phyloP scores from a whole-genome alignment of 2,329 filamentous ascomycete species.

The Penicillium palitans region DNA sequence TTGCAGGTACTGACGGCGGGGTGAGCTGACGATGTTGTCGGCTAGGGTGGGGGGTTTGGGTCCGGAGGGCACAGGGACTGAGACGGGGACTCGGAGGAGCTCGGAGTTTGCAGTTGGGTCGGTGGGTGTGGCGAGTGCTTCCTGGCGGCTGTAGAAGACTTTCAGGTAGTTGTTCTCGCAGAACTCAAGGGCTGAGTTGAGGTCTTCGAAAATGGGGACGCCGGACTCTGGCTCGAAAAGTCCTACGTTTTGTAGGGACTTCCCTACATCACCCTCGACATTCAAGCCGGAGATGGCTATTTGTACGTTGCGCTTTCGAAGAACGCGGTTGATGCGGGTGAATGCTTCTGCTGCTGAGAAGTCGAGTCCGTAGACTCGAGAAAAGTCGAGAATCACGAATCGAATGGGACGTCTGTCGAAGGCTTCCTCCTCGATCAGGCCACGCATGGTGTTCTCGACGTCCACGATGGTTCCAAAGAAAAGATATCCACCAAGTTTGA shows the following conservation, averaged over 20 bases:
- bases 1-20: slow-evolving; percentile 73
- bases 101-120: slow-evolving; percentile 9
- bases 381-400: slow-evolving; percentile 85
- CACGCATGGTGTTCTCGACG: slow-evolving; percentile 84
- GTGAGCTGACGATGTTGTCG: slow-evolving; percentile 69
- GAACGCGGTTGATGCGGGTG: slow-evolving; percentile 81
- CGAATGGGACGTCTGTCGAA: slow-evolving; percentile 79
- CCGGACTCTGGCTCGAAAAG: slow-evolving; percentile 71
- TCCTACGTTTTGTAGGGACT: slow-evolving; percentile 78
- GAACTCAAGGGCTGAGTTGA: slow-evolving; percentile 89
- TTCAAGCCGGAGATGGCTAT: slow-evolving; percentile 82
- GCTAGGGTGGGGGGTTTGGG: slow-evolving; percentile 29
- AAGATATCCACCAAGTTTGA: slow-evolving; percentile 91
- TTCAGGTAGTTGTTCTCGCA: slow-evolving; percentile 94
- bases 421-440: slow-evolving; percentile 76
- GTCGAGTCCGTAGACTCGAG: slow-evolving; percentile 86
- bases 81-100: slow-evolving; percentile 30
- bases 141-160: slow-evolving; percentile 70
- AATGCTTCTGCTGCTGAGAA: slow-evolving; percentile 97
- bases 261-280: slow-evolving; percentile 71
- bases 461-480: slow-evolving; percentile 98
- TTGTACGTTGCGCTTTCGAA: slow-evolving; percentile 73
- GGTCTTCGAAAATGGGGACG: slow-evolving; percentile 78
- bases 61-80: slow-evolving; percentile 18
- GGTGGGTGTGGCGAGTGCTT: slow-evolving; percentile 40